Base-by-base conservation (phyloP, 345 rosid genomes). In the Acer negundo region DNA sequence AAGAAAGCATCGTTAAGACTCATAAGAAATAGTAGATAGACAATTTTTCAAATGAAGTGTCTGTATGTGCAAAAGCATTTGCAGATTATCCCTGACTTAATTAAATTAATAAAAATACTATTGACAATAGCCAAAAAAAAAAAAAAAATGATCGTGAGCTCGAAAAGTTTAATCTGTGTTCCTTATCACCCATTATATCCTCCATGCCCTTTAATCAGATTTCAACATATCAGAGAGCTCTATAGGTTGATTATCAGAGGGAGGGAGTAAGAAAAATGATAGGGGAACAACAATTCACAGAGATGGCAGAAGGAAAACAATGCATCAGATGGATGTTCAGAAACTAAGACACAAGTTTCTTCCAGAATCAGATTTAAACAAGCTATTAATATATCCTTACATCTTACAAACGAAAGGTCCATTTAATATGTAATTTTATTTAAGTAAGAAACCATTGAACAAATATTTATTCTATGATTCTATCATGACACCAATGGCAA, bases 151-250 rank as follows among this genome's bases (percentile, higher is more conserved):
- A 20, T 13, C 51, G 6, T 1, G 28, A 40, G 17, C 35, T 35
- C 17, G 20, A 10, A 55, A 53, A 59, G 22, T 59, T 16, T 3
- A 64, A 40, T 59, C 35, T 3, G 26, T 4, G 20, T 15, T 59
- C 51, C 75, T 59, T 13, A 59, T 22, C 38, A 61, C 13, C 55
- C 35, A 70, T 19, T 31, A 53, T 58, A 23, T 20, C 12, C 31
- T 55, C 31, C 47, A 47, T 74, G 53, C 76, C 55, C 49, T 40
- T 10, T 61, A 73, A 74, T 63, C 69, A 74, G 3, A 44, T 24
- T 74, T 24, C 35, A 73, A 17, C 69, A 24, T 10, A 47, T 20
- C 1, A 72, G 46, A 42, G 26, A 42, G 26, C 2, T 10, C n/a
- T 56, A 31, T 59, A 12, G 20, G 42, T 17, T 10, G 12, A 5